Base-by-base conservation (phyloP, 768 basidiomycete genomes). In the Gelatoporia subvermispora region DNA sequence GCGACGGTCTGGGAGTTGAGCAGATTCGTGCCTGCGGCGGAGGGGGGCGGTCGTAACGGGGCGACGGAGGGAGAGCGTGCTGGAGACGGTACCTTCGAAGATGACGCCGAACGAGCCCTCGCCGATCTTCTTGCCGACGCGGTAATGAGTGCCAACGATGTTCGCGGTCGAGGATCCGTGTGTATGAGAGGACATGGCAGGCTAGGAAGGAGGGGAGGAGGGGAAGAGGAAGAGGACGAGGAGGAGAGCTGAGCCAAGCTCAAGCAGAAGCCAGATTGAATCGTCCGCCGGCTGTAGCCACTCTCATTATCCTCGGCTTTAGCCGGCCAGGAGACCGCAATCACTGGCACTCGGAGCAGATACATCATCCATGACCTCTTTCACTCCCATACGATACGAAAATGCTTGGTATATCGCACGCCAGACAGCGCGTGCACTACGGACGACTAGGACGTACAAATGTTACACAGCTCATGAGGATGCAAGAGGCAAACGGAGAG, bases 81-180 rank as follows among this genome's bases (percentile, higher is more conserved):
- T n/a, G 43, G 41, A 31, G 40, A 43, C 54, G 59, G n/a, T 50
- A 85, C 88, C 89, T 73, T 90, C 89, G 56, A 87, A 92, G 68
- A 90, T 91, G 75, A 98, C 93, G 56, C 96, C 96, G 67, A 99
- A 99, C 7, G 87, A 90, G 54, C 96, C 96, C 68, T 99, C 96
- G 54, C 96, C 96, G 69, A 99, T 97, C 82, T 98, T 98, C 79
- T 89, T 90, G 59, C 95, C 95, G 18, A 98, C 94, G 49, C 91
- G 84, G 73, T 95, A 98, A 73, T 97, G 93, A n/a, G 88, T 83
- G 45, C 95, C 93, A 60, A 96, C 93, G 64, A 95, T 72, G 68
- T 88, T 87, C 51, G 84, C 76, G 37, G 79, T 79, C 3, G 81
- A 78, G 39, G 78, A 75, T 2, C 80, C 71, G 57, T 80, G 77